Base-by-base conservation (phyloP, 306 rosid species). In the Delonix regia region DNA sequence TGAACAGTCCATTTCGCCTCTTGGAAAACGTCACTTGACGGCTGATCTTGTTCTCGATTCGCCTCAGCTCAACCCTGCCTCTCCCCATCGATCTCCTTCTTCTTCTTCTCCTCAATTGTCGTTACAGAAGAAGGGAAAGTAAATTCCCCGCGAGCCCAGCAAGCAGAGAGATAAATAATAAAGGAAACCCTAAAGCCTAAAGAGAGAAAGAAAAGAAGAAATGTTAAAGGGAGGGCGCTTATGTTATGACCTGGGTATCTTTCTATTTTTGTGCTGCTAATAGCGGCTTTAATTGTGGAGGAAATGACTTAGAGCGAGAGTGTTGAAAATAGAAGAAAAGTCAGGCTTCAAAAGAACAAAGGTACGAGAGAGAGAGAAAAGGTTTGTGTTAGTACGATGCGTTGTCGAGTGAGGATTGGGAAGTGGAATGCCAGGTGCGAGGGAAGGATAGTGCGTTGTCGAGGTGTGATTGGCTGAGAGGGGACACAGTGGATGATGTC, bases 21-120 rank as follows among this genome's bases (percentile, higher is more conserved):
- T 92, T 92, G 0, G 97, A 92, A 48, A 92, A 92, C 4, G 97
- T 93, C 8, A 93, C 97, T 85, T 93, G 97, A 39, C 96, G 81
- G 41, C 88, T 93, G 67, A 87, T 89, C 75, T 90, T 93, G 92
- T 90, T 89, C 91, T 93, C 96, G 84, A 93, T 93, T 85, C 90
- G 88, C 90, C 83, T 90, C 78, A 93, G 70, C 83, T 87, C 84
- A 71, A 93, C 96, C 82, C 85, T 93, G 3, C 97, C 97, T 81
- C 97, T 90, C 7, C 96, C 97, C 96, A 92, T 89, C n/a, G n/a
- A n/a, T n/a, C n/a, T n/a, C n/a, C 62, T 64, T 47, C 14, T 34
- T 27, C 66, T 33, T 1, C 11, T 69, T 22, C 6, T 57, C 42
- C n/a, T n/a, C 22, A 16, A n/a, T 45, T 78, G 15, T 42, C 49